Conservation (phyloP, 768 basidiomycete species). For the Leccinum rimulosum region DNA sequence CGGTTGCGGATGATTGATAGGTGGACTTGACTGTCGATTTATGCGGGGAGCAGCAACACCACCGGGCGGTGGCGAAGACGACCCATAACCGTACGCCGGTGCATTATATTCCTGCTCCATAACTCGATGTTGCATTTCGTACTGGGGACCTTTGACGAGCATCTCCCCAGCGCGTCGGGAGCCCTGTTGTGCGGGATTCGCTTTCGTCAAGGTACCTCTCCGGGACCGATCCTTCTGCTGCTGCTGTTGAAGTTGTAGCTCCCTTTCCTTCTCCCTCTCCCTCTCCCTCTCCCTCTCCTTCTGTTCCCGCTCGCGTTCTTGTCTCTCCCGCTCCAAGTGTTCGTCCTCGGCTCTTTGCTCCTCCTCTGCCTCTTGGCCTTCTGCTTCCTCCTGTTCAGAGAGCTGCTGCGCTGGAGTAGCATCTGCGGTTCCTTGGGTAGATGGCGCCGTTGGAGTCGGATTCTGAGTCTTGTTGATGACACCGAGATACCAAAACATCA, state of each 20-base stretch:
- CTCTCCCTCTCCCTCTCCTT: conserved; percentile 18
- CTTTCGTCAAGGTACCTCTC: conserved; percentile 66
- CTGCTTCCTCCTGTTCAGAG: conserved; percentile 35
- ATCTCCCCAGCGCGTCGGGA: conserved; percentile 75
- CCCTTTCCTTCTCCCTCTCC: conserved; percentile 11
- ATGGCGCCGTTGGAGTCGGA: conserved; percentile 35
- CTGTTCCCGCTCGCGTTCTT: conserved; percentile 55
- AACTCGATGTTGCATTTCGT: conserved; percentile 90
- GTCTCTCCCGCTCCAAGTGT: conserved; percentile 51
- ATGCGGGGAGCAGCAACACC: conserved; percentile 18
- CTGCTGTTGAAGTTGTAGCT: conserved; percentile 34
- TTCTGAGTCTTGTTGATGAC: conserved; percentile 91
- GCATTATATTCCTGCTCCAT: conserved; percentile 86
- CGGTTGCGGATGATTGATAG: conserved; percentile 29
- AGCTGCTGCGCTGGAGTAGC: conserved; percentile 27
- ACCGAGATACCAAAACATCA: conserved; percentile 99
- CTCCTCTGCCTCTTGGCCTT: conserved; percentile 42
- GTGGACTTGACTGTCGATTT: conserved; percentile 27
- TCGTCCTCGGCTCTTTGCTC: conserved; percentile 41
- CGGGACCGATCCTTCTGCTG: conserved; percentile 41
- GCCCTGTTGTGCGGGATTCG: conserved; percentile 43
- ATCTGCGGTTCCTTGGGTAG: conserved; percentile 30
- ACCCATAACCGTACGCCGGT: conserved; percentile 26
- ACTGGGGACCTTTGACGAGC: conserved; percentile 85
- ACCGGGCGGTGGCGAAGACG: conserved; percentile 26